Conservation (phyloP, 306 rosid genomes). For the Medicago ruthenica region DNA sequence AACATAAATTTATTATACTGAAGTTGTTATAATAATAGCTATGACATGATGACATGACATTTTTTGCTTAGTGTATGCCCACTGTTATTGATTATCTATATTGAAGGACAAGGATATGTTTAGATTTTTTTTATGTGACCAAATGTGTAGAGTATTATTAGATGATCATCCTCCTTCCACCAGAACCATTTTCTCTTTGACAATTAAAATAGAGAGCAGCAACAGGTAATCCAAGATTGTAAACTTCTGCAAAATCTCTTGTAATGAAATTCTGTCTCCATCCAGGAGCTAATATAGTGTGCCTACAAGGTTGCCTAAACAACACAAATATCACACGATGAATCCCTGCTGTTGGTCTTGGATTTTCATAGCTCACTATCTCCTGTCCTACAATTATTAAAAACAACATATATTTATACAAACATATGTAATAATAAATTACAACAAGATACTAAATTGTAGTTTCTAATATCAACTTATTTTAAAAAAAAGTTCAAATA, state of each 20-base stretch:
- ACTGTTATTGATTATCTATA: too few relatives aligned
- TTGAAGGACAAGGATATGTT: too few relatives aligned
- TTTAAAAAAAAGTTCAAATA: too few relatives aligned
- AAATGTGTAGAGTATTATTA: not conserved
- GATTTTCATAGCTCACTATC: constrained; percentile 59
- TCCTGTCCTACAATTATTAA: constrained; percentile 23
- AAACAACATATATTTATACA: too few relatives aligned
- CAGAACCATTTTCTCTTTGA: constrained; percentile 69
- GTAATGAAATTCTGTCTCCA: constrained; percentile 90
- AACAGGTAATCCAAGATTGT: constrained; percentile 81
- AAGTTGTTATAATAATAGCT: too few relatives aligned
- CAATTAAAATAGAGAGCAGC: constrained; percentile 73
- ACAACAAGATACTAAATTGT: too few relatives aligned
- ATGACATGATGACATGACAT: too few relatives aligned
- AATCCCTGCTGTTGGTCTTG: constrained; percentile 75
- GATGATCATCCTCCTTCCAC: constrained; percentile 54
- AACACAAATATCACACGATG: constrained; percentile 71
- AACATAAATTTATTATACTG: too few relatives aligned
- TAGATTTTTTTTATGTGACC: too few relatives aligned
- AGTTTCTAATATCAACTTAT: too few relatives aligned
- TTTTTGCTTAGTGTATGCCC: too few relatives aligned
- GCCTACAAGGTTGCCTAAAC: constrained; percentile 70
- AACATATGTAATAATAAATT: too few relatives aligned
- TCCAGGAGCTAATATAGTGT: constrained; percentile 69
- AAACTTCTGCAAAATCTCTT: constrained; percentile 73